phyloP scores from a whole-genome alignment of 768 basidiomycete genomes.

The Boletus speciosus region DNA sequence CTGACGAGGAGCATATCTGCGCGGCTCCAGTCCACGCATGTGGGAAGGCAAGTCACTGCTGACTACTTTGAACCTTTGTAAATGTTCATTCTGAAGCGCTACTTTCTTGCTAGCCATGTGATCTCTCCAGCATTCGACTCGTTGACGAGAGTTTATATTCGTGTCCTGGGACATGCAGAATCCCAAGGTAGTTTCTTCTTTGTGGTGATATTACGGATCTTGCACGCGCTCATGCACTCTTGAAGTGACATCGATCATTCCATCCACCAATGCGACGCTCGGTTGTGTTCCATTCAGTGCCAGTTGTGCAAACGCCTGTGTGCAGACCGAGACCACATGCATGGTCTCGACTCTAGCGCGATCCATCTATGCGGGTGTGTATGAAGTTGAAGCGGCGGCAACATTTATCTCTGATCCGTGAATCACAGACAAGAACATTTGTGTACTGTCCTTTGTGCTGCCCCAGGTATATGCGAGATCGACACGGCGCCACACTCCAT shows the following conservation, averaged over 20 bases:
- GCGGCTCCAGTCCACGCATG: conserved; percentile 53
- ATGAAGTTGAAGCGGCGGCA: not conserved
- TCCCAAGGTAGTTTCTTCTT: conserved; percentile 35
- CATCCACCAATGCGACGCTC: conserved; percentile 47
- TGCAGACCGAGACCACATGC: conserved; percentile 46
- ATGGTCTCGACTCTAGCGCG: conserved; percentile 39
- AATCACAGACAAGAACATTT: conserved; percentile 46
- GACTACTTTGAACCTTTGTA: not conserved
- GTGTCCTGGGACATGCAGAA: conserved; percentile 42
- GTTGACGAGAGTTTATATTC: conserved; percentile 32
- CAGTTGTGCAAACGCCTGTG: conserved; percentile 56
- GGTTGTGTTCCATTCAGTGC: conserved; percentile 52
- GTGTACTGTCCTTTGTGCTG: conserved; percentile 41
- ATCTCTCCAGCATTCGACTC: conserved; percentile 31
- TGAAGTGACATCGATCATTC: conserved; percentile 44
- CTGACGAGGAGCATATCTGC: conserved; percentile 50
- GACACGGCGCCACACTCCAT: conserved; percentile 57
- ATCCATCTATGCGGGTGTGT: conserved; percentile 58
- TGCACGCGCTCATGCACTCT: not conserved
- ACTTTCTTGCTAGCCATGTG: conserved; percentile 37
- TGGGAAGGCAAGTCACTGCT: conserved; percentile 39
- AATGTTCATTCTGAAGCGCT: not conserved
- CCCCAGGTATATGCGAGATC: conserved; percentile 54
- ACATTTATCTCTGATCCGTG: not conserved
- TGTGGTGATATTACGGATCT: no score